Evolutionary conservation across 805 yeast species (phyloP).

Genomic region (Jamesozyma spencerorum): DNA sequence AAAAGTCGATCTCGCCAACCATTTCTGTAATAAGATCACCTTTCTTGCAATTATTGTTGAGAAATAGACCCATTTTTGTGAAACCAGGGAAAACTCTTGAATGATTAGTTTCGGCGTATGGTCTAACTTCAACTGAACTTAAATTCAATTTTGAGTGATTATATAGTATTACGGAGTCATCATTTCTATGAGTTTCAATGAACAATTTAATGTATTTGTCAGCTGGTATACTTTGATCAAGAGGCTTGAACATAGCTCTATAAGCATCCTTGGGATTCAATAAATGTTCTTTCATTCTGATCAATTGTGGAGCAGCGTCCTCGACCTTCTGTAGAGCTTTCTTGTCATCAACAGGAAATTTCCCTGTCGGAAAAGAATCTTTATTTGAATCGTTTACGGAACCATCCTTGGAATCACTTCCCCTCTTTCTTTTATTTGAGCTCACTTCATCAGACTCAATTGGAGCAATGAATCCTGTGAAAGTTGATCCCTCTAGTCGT

Average conservation of each 20-base stretch:
- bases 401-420: constrained; percentile 4
- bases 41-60: constrained; percentile 33
- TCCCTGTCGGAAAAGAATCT: constrained; percentile 4
- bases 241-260: constrained; percentile 27
- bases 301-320: constrained; percentile 19
- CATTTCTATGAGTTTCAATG: constrained; percentile 41
- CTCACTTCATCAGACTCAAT: constrained; percentile 4
- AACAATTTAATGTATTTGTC: constrained; percentile 34
- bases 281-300: constrained; percentile 27
- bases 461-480: not conserved
- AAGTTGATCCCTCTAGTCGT: constrained; percentile 1
- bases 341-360: constrained; percentile 7
- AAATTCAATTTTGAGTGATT: constrained; percentile 20
- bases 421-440: constrained; percentile 17
- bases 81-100: constrained; percentile 63
- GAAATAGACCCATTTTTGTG: constrained; percentile 55
- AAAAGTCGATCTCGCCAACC: constrained; percentile 63
- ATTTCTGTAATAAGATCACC: constrained; percentile 51
- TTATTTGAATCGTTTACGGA: not conserved
- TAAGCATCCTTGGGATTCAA: constrained; percentile 32
- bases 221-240: constrained; percentile 34
- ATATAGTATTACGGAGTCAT: constrained; percentile 18
- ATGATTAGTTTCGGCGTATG: constrained; percentile 49
- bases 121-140: constrained; percentile 37
- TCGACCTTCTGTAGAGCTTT: not conserved